phyloP scores from a whole-genome alignment of 1,139 yeast genomes.

The Meyerozyma guilliermondii region DNA sequence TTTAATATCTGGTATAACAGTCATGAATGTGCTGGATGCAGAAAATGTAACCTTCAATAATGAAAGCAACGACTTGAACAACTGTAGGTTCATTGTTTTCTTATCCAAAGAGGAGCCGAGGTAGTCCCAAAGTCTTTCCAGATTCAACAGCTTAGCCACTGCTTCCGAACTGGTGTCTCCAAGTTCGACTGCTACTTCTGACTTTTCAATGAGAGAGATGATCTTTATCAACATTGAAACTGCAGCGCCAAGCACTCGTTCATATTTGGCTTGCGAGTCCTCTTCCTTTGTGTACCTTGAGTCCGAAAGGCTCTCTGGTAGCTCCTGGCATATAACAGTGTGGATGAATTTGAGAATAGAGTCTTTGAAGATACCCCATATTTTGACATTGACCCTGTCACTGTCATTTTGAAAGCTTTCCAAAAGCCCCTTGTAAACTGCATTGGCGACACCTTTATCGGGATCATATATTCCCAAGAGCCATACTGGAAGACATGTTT shows the following conservation, averaged over 20 bases:
- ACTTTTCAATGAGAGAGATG: slow-evolving; percentile 13
- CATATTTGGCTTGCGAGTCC: slow-evolving; percentile 65
- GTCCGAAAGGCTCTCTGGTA: slow-evolving; percentile 64
- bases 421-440: slow-evolving; percentile 44
- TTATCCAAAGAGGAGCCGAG: slow-evolving; percentile 21
- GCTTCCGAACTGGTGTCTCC: slow-evolving; percentile 13
- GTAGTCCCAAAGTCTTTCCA: slow-evolving; percentile 42
- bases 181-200: slow-evolving; percentile 6
- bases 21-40: slow-evolving; percentile 12
- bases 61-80: slow-evolving; percentile 41
- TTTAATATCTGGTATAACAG: slow-evolving; percentile 15
- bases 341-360: slow-evolving; percentile 53
- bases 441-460: slow-evolving; percentile 54
- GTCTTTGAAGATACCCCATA: slow-evolving; percentile 56
- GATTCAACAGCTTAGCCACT: slow-evolving; percentile 28
- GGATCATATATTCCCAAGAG: slow-evolving; percentile 64
- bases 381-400: slow-evolving; percentile 46
- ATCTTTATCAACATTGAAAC: slow-evolving; percentile 46
- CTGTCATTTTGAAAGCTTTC: slow-evolving; percentile 53
- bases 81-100: slow-evolving; percentile 34
- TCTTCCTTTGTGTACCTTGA: slow-evolving; percentile 64
- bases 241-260: slow-evolving; percentile 51
- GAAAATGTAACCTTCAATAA: slow-evolving; percentile 24
- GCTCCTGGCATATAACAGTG: slow-evolving; percentile 52
- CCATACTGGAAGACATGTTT: slow-evolving; percentile 70